phyloP scores from a whole-genome alignment of 495 filamentous ascomycete species.

The Saxophila tyrrhenica region DNA sequence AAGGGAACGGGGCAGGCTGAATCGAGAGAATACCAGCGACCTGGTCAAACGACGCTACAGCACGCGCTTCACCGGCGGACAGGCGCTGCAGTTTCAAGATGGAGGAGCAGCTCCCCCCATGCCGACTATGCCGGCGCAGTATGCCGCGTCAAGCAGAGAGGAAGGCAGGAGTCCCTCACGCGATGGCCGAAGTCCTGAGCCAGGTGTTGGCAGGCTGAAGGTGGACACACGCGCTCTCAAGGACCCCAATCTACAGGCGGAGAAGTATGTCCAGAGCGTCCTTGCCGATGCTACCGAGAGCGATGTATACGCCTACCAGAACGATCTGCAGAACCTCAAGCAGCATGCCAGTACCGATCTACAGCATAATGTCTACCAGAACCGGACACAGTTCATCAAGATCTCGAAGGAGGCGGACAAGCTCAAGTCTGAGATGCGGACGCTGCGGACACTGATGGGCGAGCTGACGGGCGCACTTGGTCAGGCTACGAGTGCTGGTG shows the following conservation, averaged over 20 bases:
- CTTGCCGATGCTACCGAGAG: constrained; percentile 88
- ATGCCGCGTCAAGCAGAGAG: constrained; percentile 32
- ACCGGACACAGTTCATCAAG: constrained; percentile 96
- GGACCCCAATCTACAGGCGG: constrained; percentile 67
- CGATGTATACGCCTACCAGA: constrained; percentile 77
- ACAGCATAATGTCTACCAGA: constrained; percentile 95
- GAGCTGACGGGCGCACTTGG: constrained; percentile 68
- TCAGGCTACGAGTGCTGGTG: constrained; percentile 45
- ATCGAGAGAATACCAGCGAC: constrained; percentile 58
- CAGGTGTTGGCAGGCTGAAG: constrained; percentile 1
- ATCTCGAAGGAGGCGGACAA: constrained; percentile 99
- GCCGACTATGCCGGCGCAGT: constrained; percentile 47
- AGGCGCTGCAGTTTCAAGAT: constrained; percentile 41
- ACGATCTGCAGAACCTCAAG: constrained; percentile 63
- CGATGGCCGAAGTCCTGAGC: constrained; percentile 7
- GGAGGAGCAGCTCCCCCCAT: constrained; percentile 48
- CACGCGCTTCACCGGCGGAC: constrained; percentile 62
- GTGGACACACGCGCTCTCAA: constrained; percentile 50
- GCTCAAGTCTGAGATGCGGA: constrained; percentile 90
- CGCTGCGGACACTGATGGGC: constrained; percentile 74
- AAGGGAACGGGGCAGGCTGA: not conserved
- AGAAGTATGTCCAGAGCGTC: constrained; percentile 58
- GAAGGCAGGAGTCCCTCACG: constrained; percentile 40
- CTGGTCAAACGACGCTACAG: constrained; percentile 92
- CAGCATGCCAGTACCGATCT: constrained; percentile 76